A percentile compares a stretch with the other conserved stretches of the same genome.
Evolutionary conservation across 768 basidiomycete species (phyloP).

Genomic region (Russula lepida): DNA sequence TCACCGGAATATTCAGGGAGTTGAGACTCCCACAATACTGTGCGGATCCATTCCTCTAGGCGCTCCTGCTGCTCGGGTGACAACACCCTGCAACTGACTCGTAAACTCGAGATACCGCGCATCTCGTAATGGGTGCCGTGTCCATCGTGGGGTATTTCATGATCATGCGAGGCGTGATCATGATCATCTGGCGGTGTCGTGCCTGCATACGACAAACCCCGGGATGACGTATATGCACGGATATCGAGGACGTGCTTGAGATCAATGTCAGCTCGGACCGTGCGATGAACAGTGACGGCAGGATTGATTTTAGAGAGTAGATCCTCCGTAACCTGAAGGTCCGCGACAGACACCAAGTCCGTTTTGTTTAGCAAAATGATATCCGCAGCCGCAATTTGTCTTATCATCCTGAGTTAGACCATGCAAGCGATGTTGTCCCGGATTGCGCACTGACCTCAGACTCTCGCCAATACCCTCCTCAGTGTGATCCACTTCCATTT

Average conservation of each 20-base stretch:
- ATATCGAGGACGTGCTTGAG: conserved; percentile 72
- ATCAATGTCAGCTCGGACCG: conserved; percentile 64
- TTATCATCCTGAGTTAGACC: conserved; percentile 35
- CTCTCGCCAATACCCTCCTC: conserved; percentile 68
- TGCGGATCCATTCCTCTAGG: conserved; percentile 76
- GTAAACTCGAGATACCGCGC: conserved; percentile 77
- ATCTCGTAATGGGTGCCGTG: conserved; percentile 52
- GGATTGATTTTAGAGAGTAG: conserved; percentile 74
- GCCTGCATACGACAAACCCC: conserved; percentile 30
- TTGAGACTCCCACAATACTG: conserved; percentile 70
- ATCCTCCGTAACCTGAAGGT: conserved; percentile 43
- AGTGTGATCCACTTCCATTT: conserved; percentile 75
- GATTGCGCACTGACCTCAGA: conserved; percentile 46
- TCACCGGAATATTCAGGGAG: conserved; percentile 32
- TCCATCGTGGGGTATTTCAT: conserved; percentile 8
- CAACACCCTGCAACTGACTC: conserved; percentile 59
- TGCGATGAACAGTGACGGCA: conserved; percentile 62
- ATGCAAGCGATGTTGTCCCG: neutral
- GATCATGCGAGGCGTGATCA: conserved; percentile 29
- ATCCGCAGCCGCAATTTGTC: conserved; percentile 91
- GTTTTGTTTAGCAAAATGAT: conserved; percentile 88
- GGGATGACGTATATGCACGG: conserved; percentile 59
- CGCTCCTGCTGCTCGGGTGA: conserved; percentile 36
- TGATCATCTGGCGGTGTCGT: conserved; percentile 23
- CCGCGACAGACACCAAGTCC: conserved; percentile 53